Conservation (phyloP, 2,329 filamentous ascomycete genomes). For the Botrytis tulipae region DNA sequence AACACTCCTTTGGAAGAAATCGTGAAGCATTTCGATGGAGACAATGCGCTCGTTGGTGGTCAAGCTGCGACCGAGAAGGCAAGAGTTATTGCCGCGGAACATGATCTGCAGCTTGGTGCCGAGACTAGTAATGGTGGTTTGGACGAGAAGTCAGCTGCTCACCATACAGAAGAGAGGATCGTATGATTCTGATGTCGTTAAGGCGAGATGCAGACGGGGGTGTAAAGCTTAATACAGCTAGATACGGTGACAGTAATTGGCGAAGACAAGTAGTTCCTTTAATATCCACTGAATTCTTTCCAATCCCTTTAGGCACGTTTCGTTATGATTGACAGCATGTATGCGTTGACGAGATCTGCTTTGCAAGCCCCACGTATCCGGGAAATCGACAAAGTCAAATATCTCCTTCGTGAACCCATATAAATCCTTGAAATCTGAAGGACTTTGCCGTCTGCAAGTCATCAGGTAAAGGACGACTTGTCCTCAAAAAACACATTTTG, state of each 20-base stretch:
- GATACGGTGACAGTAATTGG: not conserved
- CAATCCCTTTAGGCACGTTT: not conserved
- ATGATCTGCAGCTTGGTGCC: conserved; percentile 14
- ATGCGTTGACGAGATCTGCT: not conserved
- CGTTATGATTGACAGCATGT: not conserved
- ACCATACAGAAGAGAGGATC: conserved; percentile 14
- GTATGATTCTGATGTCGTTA: not conserved
- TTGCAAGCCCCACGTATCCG: not conserved
- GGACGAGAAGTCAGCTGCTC: conserved; percentile 12
- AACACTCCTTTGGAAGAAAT: conserved; percentile 47
- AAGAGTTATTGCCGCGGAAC: conserved; percentile 15
- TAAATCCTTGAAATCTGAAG: not conserved
- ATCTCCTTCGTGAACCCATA: not conserved
- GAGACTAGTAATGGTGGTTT: conserved; percentile 10
- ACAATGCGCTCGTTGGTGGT: conserved; percentile 38
- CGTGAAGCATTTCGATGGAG: conserved; percentile 46
- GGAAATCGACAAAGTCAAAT: not conserved
- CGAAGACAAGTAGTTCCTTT: not conserved
- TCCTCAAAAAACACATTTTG: not conserved
- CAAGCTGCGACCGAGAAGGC: conserved; percentile 22
- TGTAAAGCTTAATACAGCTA: not conserved
- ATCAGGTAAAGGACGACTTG: not conserved
- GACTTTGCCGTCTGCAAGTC: not conserved
- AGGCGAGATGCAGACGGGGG: not conserved
- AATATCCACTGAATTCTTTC: not conserved